phyloP scores from a whole-genome alignment of 257 asterid genomes.

The Thymus quinquecostatus region DNA sequence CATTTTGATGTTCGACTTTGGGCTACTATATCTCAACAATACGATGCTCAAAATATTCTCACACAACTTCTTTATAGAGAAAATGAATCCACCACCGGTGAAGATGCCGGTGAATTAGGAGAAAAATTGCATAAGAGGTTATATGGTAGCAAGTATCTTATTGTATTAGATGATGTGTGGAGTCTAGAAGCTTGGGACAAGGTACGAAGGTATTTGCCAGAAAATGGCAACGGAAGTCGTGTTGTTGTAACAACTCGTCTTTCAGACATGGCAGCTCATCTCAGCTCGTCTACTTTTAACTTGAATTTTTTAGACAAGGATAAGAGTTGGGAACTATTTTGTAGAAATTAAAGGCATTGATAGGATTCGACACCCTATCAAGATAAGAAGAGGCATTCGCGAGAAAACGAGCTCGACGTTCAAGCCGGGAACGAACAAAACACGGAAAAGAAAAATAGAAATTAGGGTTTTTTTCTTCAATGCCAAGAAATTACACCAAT shows the following conservation, averaged over 20 bases:
- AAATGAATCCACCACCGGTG: neutral
- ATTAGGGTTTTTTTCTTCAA: too few species aligned
- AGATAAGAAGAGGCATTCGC: too few species aligned
- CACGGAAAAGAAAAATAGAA: too few species aligned
- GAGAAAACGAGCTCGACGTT: too few species aligned
- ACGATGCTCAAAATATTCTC: too few species aligned
- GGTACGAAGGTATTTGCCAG: neutral
- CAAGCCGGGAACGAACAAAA: too few species aligned
- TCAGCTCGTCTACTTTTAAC: neutral
- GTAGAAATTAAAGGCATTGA: too few species aligned
- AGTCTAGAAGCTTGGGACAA: neutral
- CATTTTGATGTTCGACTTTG: neutral
- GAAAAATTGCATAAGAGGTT: neutral
- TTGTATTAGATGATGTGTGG: conserved; percentile 11
- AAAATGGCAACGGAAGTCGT: conserved; percentile 2
- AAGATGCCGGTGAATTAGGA: neutral
- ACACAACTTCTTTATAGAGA: neutral
- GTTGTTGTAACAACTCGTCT: conserved; percentile 1
- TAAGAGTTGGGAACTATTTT: neutral
- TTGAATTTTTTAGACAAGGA: neutral
- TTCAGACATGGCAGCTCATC: neutral
- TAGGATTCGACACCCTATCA: too few species aligned
- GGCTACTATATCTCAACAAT: neutral
- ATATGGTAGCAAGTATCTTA: neutral
- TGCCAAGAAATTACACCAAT: too few species aligned